Evolutionary conservation across 2,329 filamentous ascomycete genomes (phyloP).

Genomic region (Hymenoscyphus fraxineus): DNA sequence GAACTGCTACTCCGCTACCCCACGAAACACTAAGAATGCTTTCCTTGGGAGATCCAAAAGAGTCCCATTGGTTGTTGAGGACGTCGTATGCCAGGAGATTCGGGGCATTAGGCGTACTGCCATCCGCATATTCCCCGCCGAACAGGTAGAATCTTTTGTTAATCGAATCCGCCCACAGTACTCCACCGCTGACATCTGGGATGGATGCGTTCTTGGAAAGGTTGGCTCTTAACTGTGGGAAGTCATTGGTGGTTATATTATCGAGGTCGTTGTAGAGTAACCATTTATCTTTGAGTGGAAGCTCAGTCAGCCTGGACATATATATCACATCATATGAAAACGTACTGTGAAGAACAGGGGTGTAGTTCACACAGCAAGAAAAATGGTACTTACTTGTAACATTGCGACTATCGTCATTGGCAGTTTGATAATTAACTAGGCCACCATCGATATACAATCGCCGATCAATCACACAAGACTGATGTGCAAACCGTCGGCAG

Average conservation of each 20-base stretch:
- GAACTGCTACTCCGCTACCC: conserved; percentile 53
- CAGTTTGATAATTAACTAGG: conserved; percentile 40
- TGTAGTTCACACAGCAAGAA: background rate
- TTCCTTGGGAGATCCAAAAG: conserved; percentile 38
- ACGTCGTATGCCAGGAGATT: conserved; percentile 56
- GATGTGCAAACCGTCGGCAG: conserved; percentile 53
- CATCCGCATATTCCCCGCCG: conserved; percentile 51
- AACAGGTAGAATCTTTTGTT: conserved; percentile 63
- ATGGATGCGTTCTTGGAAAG: conserved; percentile 55
- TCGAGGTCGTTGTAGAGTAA: conserved; percentile 58
- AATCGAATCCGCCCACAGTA: conserved; percentile 57
- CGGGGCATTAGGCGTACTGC: conserved; percentile 42
- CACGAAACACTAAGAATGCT: conserved; percentile 48
- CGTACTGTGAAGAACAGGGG: no score
- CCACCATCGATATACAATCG: conserved; percentile 62
- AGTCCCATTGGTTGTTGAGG: conserved; percentile 53
- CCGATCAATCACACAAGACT: conserved; percentile 55
- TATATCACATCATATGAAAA: background rate
- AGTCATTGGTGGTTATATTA: conserved; percentile 37
- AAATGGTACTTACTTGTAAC: background rate
- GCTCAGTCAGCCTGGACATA: background rate
- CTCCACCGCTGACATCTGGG: conserved; percentile 45
- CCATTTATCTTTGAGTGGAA: conserved; percentile 42
- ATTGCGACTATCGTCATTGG: conserved; percentile 47
- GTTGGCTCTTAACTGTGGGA: conserved; percentile 52